Conservation (phyloP, 177 flowering plant genomes). For the Tripterygium wilfordii region DNA sequence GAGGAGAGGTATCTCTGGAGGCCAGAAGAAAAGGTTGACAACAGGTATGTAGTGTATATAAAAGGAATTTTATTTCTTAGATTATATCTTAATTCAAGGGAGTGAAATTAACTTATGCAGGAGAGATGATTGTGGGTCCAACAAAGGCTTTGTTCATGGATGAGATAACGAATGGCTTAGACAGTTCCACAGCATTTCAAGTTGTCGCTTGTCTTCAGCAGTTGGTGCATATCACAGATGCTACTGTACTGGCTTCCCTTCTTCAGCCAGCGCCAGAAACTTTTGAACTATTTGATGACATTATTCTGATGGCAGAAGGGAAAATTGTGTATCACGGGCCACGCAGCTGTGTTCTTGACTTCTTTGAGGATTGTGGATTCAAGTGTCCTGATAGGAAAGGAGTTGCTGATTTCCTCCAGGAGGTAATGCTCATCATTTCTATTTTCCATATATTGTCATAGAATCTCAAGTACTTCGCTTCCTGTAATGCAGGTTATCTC, state of each 20-base stretch:
- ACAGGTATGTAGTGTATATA: slow-evolving; percentile 1
- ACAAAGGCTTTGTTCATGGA: too few relatives aligned
- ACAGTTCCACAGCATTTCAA: slow-evolving; percentile 82
- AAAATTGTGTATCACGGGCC: slow-evolving; percentile 72
- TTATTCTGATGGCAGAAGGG: slow-evolving; percentile 76
- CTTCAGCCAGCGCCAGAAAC: slow-evolving; percentile 88
- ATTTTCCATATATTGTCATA: background rate
- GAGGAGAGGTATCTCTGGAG: too few relatives aligned
- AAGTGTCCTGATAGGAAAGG: slow-evolving; percentile 80
- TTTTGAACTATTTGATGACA: too few relatives aligned
- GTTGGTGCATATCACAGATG: slow-evolving; percentile 61
- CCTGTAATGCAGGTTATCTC: slow-evolving; percentile 50
- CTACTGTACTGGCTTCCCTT: slow-evolving; percentile 56
- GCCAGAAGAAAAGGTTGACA: background rate
- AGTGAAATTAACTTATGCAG: background rate
- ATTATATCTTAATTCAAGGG: background rate
- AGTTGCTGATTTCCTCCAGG: slow-evolving; percentile 72
- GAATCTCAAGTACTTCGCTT: background rate
- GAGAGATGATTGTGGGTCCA: background rate
- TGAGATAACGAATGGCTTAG: slow-evolving; percentile 87
- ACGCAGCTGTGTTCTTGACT: slow-evolving; percentile 32
- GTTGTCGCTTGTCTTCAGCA: slow-evolving; percentile 64
- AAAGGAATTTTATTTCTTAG: background rate
- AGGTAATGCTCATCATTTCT: slow-evolving; percentile 26
- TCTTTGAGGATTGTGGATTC: slow-evolving; percentile 64